A percentile compares a stretch with the other conserved stretches of the same genome.
Conservation (phyloP, 495 filamentous ascomycete genomes). For the Penicillium herquei region DNA sequence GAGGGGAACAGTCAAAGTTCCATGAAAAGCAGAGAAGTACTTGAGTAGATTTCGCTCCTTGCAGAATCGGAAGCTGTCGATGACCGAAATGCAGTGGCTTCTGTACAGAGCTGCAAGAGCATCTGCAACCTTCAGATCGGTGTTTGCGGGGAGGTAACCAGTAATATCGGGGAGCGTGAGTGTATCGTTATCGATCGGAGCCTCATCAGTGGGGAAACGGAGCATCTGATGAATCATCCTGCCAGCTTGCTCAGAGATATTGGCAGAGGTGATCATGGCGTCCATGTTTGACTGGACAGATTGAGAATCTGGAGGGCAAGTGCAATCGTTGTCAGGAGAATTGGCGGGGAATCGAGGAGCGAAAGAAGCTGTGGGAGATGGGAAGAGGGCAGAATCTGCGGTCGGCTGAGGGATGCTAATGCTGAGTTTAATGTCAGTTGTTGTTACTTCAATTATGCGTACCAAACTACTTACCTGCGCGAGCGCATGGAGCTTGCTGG, state of each 20-base stretch:
- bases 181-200: constrained; percentile 59
- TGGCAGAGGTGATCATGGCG: constrained; percentile 37
- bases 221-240: constrained; percentile 65
- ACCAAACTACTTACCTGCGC: constrained; percentile 29
- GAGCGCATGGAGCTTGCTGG: constrained; percentile 29
- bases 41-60: constrained; percentile 93
- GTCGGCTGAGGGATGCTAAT: constrained; percentile 50
- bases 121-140: constrained; percentile 78
- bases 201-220: constrained; percentile 58
- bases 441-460: constrained; percentile 3
- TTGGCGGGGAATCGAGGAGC: constrained; percentile 30
- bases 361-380: constrained; percentile 54
- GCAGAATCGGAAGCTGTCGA: constrained; percentile 92
- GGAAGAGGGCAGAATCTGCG: constrained; percentile 67
- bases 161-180: constrained; percentile 77
- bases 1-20: constrained; percentile 94
- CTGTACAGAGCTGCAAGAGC: constrained; percentile 84
- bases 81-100: constrained; percentile 89
- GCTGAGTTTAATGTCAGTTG: constrained; percentile 19
- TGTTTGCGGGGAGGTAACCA: constrained; percentile 66
- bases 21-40: constrained; percentile 93
- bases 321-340: constrained; percentile 23
- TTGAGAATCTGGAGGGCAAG: constrained; percentile 19
- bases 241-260: constrained; percentile 42
- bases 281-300: constrained; percentile 14